A percentile compares a stretch with the other conserved stretches of the same genome.
Conservation (phyloP, 768 basidiomycete species). For the Amanita rubescens region DNA sequence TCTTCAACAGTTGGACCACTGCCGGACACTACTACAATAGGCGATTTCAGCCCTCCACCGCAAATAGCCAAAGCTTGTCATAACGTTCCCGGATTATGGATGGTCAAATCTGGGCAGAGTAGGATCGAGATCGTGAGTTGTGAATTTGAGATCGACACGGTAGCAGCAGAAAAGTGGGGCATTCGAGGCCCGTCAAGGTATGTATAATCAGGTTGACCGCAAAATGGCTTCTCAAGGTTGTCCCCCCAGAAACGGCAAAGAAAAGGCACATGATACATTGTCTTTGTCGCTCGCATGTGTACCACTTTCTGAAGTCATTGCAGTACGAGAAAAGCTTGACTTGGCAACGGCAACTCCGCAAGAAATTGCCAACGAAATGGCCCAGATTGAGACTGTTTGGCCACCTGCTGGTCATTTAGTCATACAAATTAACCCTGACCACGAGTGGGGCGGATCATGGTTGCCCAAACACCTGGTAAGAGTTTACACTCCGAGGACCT, state of each 20-base stretch:
- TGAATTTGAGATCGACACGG: conserved; percentile 29
- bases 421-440: conserved; percentile 36
- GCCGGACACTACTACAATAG: too few relatives aligned
- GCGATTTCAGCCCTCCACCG: too few relatives aligned
- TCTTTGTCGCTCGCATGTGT: conserved; percentile 30
- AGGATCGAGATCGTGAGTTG: conserved; percentile 26
- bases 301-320: conserved; percentile 16
- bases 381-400: conserved; percentile 29
- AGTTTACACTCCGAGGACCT: background rate
- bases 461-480: conserved; percentile 36
- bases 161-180: conserved; percentile 27
- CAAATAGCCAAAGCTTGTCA: conserved; percentile 19
- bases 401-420: conserved; percentile 38
- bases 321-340: conserved; percentile 13
- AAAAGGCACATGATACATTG: conserved; percentile 11
- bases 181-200: conserved; percentile 10
- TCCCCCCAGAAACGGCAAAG: background rate
- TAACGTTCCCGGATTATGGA: conserved; percentile 36
- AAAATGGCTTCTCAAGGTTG: background rate
- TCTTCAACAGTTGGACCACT: background rate
- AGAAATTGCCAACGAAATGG: conserved; percentile 18
- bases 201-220: background rate
- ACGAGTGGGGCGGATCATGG: conserved; percentile 28
- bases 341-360: conserved; percentile 13
- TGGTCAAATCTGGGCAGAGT: conserved; percentile 24